Evolutionary conservation across 192 early-diverging fungal genomes (phyloP).

Genomic region (Entomortierella chlamydospora): DNA sequence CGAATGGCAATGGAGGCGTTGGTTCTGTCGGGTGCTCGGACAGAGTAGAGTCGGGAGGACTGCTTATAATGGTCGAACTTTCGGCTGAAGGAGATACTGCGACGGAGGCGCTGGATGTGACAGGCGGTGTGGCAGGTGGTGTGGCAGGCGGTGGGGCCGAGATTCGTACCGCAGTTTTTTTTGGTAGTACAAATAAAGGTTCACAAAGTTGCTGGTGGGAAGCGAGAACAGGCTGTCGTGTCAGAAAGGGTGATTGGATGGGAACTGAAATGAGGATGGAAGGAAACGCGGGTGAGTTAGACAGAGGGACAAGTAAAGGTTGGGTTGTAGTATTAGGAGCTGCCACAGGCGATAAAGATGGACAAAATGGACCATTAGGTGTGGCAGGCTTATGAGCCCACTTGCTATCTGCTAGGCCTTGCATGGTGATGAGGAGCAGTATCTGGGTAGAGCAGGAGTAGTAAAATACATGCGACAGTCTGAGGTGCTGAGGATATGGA

Average conservation of each 20-base stretch:
- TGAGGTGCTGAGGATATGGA: neutral
- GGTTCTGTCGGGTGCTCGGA: neutral
- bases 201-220: neutral
- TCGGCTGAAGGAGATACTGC: neutral
- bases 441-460: no score
- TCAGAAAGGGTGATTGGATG: neutral
- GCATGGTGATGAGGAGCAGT: no score
- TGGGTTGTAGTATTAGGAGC: neutral
- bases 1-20: neutral
- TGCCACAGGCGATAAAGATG: no score
- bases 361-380: no score
- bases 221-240: neutral
- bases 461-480: no score
- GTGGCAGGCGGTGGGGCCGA: neutral
- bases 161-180: neutral
- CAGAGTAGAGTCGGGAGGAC: neutral
- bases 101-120: no score
- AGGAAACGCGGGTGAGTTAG: neutral
- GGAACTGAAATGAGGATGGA: neutral
- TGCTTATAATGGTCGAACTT: neutral
- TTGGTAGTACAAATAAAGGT: neutral
- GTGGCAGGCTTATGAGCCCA: neutral
- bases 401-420: neutral
- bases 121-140: no score
- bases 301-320: neutral